A percentile compares a stretch with the other conserved stretches of the same genome.
These are phyloP conservation scores for Arthromyces matolae DNA, from an alignment of 768 basidiomycete genomes.

Conservation along the genomic window DNA sequence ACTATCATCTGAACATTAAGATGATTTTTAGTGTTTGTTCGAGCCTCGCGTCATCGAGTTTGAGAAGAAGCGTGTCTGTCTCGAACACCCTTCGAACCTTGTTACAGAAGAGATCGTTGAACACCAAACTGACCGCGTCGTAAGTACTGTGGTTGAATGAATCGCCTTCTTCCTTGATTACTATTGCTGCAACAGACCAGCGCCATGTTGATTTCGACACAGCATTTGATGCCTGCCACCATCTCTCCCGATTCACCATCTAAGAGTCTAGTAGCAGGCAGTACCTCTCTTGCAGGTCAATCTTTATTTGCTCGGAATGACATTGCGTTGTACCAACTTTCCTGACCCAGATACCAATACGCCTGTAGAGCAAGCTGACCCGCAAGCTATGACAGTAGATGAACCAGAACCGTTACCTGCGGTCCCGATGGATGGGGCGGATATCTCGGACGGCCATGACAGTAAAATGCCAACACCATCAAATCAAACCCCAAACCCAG, in stretches of 20 bases:
- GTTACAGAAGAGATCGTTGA: conserved; percentile 76
- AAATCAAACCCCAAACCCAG: conserved; percentile 14
- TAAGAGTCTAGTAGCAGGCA: conserved; percentile 9
- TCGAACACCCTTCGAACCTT: conserved; percentile 45
- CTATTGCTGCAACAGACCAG: conserved; percentile 54
- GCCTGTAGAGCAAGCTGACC: conserved; percentile 28
- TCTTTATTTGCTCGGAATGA: neutral
- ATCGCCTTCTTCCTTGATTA: conserved; percentile 6
- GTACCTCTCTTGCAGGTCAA: conserved; percentile 15
- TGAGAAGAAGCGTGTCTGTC: conserved; percentile 61
- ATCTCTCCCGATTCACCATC: conserved; percentile 24
- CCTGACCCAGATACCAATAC: conserved; percentile 15
- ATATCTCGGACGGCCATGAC: conserved; percentile 48
- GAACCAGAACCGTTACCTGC: conserved; percentile 29
- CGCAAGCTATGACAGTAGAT: conserved; percentile 28
- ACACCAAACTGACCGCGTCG: conserved; percentile 49
- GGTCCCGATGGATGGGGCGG: conserved; percentile 30
- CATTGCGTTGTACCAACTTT: neutral
- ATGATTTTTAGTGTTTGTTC: conserved; percentile 70
- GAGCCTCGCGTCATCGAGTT: conserved; percentile 93
- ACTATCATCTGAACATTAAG: neutral
- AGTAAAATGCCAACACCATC: conserved; percentile 29
- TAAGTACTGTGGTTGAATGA: conserved; percentile 29
- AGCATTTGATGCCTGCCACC: conserved; percentile 58
- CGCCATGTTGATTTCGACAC: conserved; percentile 89